Base-by-base conservation (phyloP, 208 protist genomes). In the Acanthamoeba castellanii region DNA sequence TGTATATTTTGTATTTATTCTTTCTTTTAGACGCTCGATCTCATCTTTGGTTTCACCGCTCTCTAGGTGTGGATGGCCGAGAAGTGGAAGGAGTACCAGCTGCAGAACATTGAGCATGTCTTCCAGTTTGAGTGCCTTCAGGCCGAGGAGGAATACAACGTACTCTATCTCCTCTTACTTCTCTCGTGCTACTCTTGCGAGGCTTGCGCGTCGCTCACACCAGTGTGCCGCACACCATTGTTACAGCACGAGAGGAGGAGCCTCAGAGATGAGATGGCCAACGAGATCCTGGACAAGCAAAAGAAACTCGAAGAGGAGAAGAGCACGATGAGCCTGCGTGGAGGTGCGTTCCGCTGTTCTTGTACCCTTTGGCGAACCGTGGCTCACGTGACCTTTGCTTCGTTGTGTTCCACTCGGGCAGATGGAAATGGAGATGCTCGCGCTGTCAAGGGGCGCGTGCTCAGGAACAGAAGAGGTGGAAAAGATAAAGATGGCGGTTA, bases 221-320 rank as follows among this genome's bases (percentile, higher is more conserved):
- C 42, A 25, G 6, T 78, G 14, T 18, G 27, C 74, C 25, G 47
- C 34, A 13, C 25, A 68, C 37, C 2, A 64, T 50, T 32, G 18
- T 4, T 6, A 55, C 42, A 95, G 88, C 57, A 95, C 34, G 96
- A 96, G 11, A 81, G 68, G 52, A 52, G 18, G 1, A 50, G 74
- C 30, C 76, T 96, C 0, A 84, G 70, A 85, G 96, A 96, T 11
- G 90, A 91, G 74, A 96, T 96, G 96, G 92, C 95, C 50, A 94
- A 92, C 7, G 93, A 66, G 27, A 37, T 96, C 25, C n/a, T 85
- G 27, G 96, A 96, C 3, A 96, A 95, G 68, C 90, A 96, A 82
- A 96, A 96, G n/a, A 95, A 95, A 76, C 94, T 96, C 16, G 76
- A 70, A 42, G 96, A 96, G 32, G 96, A 96, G 89, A 96, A 96